Percentiles rank a stretch among this genome's conserved stretches.
Evolutionary conservation across 805 yeast genomes (phyloP).

Genomic region (Starmerella bacillaris): DNA sequence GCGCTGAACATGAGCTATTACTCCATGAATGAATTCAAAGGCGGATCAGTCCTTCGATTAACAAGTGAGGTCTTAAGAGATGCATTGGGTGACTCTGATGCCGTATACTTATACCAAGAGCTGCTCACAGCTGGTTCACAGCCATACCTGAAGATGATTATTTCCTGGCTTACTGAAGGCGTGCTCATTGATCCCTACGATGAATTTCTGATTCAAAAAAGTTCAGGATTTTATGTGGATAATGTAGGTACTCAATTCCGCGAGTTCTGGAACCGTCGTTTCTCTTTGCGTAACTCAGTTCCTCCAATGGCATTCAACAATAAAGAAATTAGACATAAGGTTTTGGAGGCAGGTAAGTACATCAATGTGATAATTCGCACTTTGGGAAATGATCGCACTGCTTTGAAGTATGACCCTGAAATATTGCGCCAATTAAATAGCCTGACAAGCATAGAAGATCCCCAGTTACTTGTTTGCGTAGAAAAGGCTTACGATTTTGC

Average conservation of each 20-base stretch:
- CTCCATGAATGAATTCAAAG: conserved; percentile 30
- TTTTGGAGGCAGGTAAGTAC: conserved; percentile 70
- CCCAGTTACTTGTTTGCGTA: conserved; percentile 37
- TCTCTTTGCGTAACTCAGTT: conserved; percentile 56
- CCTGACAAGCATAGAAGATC: conserved; percentile 22
- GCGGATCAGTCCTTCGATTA: conserved; percentile 53
- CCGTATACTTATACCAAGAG: conserved; percentile 33
- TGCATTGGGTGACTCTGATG: conserved; percentile 46
- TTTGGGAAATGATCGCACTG: neutral
- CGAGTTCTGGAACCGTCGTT: conserved; percentile 35
- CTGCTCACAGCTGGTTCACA: conserved; percentile 42
- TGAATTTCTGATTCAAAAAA: conserved; percentile 56
- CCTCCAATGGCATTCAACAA: conserved; percentile 45
- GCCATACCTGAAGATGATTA: conserved; percentile 49
- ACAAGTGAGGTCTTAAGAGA: conserved; percentile 40
- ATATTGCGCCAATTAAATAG: neutral
- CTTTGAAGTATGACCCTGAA: neutral
- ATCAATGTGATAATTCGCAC: conserved; percentile 41
- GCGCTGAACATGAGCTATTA: conserved; percentile 25
- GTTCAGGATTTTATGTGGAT: conserved; percentile 11
- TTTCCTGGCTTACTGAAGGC: conserved; percentile 67
- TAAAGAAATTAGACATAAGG: conserved; percentile 38
- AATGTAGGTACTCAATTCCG: conserved; percentile 17
- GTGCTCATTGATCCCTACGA: conserved; percentile 56
- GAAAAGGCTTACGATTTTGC: conserved; percentile 49